Evolutionary conservation across 306 rosid genomes (phyloP).

Genomic region (Alnus glutinosa): DNA sequence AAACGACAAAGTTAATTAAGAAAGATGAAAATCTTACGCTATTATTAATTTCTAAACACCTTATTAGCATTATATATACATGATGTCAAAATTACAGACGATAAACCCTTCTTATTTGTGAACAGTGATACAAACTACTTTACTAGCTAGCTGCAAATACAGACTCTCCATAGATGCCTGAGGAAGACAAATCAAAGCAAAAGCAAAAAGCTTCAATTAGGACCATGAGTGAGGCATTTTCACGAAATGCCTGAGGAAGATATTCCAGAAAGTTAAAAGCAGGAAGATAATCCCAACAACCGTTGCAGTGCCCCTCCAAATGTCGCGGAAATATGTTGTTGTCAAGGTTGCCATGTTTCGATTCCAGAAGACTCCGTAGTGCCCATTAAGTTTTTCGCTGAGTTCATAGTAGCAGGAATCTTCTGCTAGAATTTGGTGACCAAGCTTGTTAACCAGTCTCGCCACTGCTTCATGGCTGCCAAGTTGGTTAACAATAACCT

Average conservation of each 20-base stretch:
- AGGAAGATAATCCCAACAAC: slow-evolving; percentile 22
- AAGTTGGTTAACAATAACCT: slow-evolving; percentile 10
- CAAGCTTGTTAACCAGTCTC: slow-evolving; percentile 10
- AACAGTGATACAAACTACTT: too few species aligned
- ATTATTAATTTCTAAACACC: too few species aligned
- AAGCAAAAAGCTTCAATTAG: neutral
- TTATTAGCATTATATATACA: too few species aligned
- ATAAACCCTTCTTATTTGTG: too few species aligned
- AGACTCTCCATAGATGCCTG: neutral
- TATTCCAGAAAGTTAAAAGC: neutral
- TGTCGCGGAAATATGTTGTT: slow-evolving; percentile 33
- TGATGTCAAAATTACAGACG: too few species aligned
- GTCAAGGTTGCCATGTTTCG: slow-evolving; percentile 21
- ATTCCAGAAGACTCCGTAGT: slow-evolving; percentile 22
- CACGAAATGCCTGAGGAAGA: neutral
- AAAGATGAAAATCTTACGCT: too few species aligned
- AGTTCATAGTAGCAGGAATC: neutral
- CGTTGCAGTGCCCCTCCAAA: slow-evolving; percentile 40
- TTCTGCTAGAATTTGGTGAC: slow-evolving; percentile 13
- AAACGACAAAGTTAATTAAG: too few species aligned
- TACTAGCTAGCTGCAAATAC: too few species aligned
- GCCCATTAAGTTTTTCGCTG: neutral
- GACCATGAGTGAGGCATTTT: neutral
- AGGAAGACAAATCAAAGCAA: neutral
- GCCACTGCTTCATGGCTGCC: slow-evolving; percentile 33